A percentile compares a stretch with the other conserved stretches of the same genome.
These are phyloP conservation scores for Solanum hybrid DNA, from an alignment of 305 asterid species.

Conservation along the genomic window DNA sequence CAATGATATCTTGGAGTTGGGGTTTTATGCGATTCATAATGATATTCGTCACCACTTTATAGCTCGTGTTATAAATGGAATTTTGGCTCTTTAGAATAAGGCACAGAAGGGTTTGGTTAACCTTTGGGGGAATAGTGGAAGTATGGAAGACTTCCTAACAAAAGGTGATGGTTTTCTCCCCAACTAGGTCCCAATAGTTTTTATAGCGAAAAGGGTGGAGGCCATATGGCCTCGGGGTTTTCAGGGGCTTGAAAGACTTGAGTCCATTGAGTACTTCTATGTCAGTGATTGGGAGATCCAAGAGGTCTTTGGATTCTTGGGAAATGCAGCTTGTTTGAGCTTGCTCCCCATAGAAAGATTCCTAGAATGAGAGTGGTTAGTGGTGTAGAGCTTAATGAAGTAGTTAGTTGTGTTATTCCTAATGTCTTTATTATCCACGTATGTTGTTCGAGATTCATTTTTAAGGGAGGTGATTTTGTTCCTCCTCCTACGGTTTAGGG, in stretches of 20 bases:
- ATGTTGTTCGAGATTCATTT: rapidly evolving
- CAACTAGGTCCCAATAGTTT: not conserved
- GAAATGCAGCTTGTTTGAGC: not conserved
- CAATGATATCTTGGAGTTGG: not conserved
- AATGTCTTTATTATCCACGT: not conserved
- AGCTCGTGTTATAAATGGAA: not conserved
- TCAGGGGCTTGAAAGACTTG: not conserved
- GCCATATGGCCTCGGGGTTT: not conserved
- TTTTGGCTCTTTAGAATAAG: not conserved
- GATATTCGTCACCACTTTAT: not conserved
- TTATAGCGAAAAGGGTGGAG: not conserved
- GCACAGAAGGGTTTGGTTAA: not conserved
- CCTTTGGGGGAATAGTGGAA: not conserved
- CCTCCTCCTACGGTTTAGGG: not conserved
- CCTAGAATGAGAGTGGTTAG: not conserved
- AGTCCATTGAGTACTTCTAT: not conserved
- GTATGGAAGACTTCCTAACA: not conserved
- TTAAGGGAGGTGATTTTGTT: not conserved
- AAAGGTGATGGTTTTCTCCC: not conserved
- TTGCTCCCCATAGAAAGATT: not conserved
- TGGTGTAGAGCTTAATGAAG: not conserved
- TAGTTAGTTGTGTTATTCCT: not conserved
- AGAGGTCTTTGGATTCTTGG: not conserved
- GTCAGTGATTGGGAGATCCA: not conserved
- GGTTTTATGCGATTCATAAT: not conserved